Evolutionary conservation across 2,329 filamentous ascomycete species (phyloP).

Genomic region (Chalara sp.): DNA sequence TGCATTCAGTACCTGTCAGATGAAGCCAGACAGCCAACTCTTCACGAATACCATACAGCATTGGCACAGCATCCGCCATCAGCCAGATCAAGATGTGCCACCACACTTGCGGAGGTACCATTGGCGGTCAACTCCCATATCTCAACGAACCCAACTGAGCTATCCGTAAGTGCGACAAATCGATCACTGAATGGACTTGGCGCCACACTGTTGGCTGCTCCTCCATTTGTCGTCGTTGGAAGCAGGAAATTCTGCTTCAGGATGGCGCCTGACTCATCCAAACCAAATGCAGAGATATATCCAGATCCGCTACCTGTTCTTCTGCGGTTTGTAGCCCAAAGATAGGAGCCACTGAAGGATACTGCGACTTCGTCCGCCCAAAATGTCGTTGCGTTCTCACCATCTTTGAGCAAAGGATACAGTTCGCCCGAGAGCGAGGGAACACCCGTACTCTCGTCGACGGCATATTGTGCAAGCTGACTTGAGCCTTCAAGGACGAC

Average conservation of each 20-base stretch:
- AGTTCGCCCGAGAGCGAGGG: constrained; percentile 7
- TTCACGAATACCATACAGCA: constrained; percentile 11
- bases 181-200: constrained; percentile 9
- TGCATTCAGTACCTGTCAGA: too few relatives aligned
- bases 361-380: constrained; percentile 30
- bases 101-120: constrained; percentile 7
- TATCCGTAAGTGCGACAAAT: constrained; percentile 13
- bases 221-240: constrained; percentile 7
- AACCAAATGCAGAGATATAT: constrained; percentile 11
- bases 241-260: constrained; percentile 8
- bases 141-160: constrained; percentile 10
- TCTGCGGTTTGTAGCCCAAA: constrained; percentile 24
- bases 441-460: constrained; percentile 11
- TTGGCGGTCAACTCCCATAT: constrained; percentile 8
- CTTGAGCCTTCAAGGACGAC: constrained; percentile 41
- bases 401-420: constrained; percentile 8
- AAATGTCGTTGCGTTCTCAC: constrained; percentile 14
- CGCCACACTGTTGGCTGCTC: constrained; percentile 8
- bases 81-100: constrained; percentile 8
- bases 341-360: constrained; percentile 20
- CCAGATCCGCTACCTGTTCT: constrained; percentile 8
- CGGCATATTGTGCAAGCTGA: constrained; percentile 29
- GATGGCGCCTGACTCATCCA: constrained; percentile 5
- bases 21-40: too few relatives aligned
- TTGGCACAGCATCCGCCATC: constrained; percentile 13